Base-by-base conservation (phyloP, 2,329 filamentous ascomycete genomes). In the Plectosphaerella cucumerina region DNA sequence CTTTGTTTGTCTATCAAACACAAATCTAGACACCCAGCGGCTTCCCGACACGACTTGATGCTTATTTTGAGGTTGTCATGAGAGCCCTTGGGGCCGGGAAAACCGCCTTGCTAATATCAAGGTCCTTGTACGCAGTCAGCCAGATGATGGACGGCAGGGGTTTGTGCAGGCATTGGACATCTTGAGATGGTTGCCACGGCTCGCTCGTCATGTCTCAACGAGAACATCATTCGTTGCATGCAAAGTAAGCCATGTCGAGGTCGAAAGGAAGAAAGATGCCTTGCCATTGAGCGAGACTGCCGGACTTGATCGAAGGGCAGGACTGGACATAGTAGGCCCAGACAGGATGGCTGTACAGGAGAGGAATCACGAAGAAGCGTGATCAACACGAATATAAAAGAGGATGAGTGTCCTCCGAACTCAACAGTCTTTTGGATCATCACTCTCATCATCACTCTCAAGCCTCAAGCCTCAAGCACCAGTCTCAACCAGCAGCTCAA, bases 361-460 rank as follows among this genome's bases (percentile, higher is more conserved):
- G 26, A 31, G 12, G 12, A 8, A 31, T 31, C 8, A 9, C 12
- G 12, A 8, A 33, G 6, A 33, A 6, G 17, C 20, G 43, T 31
- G n/a, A 4, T 17, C 23, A 18, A 20, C 14, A 20, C 4, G 20
- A 18, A 26, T 45, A 45, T 45, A 45, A 45, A 45, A 18, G n/a
- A 45, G 14, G n/a, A 9, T 17, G 14, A 17, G 17, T 17, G 3
- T 45, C 23, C 43, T 20, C 22, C 43, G 4, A 20, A 31, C 14
- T 26, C 23, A n/a, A 5, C 26, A 17, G 4, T 33, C n/a, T 33
- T 45, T 18, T 18, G 43, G 23, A 33, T 45, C 43, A 45, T 45
- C 43, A 45, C 21, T 8, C 43, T 45, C 43, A 33, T 45, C 43
- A 45, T 45, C 43, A 45, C 43, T 33, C 42, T 45, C 43, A 14